A percentile compares a stretch with the other conserved stretches of the same genome.
Evolutionary conservation across 2,329 filamentous ascomycete genomes (phyloP).

Genomic region (Massarina eburnea): DNA sequence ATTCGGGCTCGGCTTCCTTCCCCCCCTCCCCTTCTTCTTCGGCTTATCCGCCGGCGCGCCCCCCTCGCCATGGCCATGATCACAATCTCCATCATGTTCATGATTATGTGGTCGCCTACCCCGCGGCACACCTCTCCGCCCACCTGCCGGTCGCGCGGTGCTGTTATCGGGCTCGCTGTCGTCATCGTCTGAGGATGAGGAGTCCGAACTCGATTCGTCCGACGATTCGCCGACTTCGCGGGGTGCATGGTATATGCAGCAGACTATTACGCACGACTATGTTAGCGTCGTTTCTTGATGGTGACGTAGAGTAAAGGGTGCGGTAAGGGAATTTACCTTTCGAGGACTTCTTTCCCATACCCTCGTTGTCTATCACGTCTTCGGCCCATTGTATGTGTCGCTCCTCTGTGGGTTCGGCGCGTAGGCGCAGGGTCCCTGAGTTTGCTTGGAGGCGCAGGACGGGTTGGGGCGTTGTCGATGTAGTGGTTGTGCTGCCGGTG

Average conservation of each 20-base stretch:
- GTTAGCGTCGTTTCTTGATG: constrained; percentile 3
- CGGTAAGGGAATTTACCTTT: constrained; percentile 67
- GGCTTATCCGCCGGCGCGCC: constrained; percentile 35
- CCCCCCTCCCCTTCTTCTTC: constrained; percentile 41
- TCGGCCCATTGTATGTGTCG: constrained; percentile 88
- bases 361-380: constrained; percentile 93
- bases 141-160: constrained; percentile 43
- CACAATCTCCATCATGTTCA: constrained; percentile 28
- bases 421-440: constrained; percentile 43
- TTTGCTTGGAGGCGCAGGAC: constrained; percentile 38
- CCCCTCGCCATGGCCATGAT: constrained; percentile 43
- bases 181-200: constrained; percentile 55
- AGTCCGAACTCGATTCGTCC: constrained; percentile 62
- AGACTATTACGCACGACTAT: constrained; percentile 62
- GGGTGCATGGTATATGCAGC: constrained; percentile 95
- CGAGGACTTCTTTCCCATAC: constrained; percentile 87
- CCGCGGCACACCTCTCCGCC: constrained; percentile 22
- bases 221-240: constrained; percentile 72
- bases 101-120: constrained; percentile 22
- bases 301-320: not conserved
- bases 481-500: not conserved
- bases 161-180: constrained; percentile 60
- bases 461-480: constrained; percentile 25
- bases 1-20: constrained; percentile 69
- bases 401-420: constrained; percentile 45